phyloP scores from a whole-genome alignment of 441 rosid species.

The Flueggea neowawraea region DNA sequence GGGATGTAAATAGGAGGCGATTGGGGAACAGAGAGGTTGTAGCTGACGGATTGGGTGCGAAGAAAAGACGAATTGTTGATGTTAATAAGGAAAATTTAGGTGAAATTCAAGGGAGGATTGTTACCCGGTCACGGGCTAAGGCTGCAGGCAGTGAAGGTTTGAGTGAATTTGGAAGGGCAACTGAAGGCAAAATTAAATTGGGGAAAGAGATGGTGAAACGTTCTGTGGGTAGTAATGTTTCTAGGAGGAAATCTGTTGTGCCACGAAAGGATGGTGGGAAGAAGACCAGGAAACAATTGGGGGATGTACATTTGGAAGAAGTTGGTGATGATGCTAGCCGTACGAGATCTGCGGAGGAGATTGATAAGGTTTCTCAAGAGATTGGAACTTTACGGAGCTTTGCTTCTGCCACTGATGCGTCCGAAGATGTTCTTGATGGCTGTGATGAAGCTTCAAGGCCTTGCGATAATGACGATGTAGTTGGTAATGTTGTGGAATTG shows the following conservation, averaged over 20 bases:
- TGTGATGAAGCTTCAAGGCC: too few relatives aligned
- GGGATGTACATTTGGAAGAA: constrained; percentile 9
- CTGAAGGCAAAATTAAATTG: constrained; percentile 1
- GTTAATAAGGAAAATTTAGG: neutral
- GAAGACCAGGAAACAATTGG: constrained; percentile 13
- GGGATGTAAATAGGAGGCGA: constrained; percentile 9
- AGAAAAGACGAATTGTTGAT: neutral
- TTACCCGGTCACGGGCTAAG: constrained; percentile 19
- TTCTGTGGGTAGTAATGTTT: constrained; percentile 7
- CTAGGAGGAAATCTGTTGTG: constrained; percentile 18
- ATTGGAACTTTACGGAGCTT: too few relatives aligned
- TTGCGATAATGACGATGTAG: too few relatives aligned
- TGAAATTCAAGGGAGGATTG: constrained; percentile 5
- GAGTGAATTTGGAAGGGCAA: neutral
- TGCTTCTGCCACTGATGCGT: too few relatives aligned
- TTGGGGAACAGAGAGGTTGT: constrained; percentile 21
- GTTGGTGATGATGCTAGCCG: constrained; percentile 8
- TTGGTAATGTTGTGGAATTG: neutral
- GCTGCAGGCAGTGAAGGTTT: neutral
- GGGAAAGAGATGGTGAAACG: neutral
- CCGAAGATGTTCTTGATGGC: too few relatives aligned
- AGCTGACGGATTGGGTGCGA: neutral
- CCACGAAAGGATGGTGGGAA: constrained; percentile 7
- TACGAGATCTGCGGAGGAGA: constrained; percentile 10
- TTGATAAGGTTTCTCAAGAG: neutral